Conservation (phyloP, 352 stramenopile genomes). For the Phytophthora lateralis region DNA sequence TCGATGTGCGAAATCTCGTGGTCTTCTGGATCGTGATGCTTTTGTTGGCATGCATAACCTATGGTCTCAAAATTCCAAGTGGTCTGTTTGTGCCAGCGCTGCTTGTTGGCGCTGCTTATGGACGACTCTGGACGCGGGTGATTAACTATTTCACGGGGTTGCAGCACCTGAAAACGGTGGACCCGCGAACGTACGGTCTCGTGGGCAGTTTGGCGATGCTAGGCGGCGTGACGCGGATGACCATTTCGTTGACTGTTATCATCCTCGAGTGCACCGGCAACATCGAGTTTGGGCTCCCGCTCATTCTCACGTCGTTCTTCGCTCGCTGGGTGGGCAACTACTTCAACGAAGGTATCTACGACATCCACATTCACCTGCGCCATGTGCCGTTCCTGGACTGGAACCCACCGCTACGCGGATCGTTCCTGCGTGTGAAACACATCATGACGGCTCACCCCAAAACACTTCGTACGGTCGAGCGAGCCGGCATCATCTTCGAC, state of each 20-base stretch:
- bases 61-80: slow-evolving; percentile 96
- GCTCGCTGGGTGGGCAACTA: slow-evolving; percentile 97
- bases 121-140: slow-evolving; percentile 86
- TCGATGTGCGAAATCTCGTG: slow-evolving; percentile 75
- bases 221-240: slow-evolving; percentile 97
- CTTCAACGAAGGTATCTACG: slow-evolving; percentile 99
- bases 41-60: slow-evolving; percentile 92
- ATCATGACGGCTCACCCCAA: slow-evolving; percentile 96
- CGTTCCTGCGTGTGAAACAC: slow-evolving; percentile 86
- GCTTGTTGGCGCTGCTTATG: slow-evolving; percentile 95
- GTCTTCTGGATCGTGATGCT: slow-evolving; percentile 80
- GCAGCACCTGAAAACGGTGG: slow-evolving; percentile 63
- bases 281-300: slow-evolving; percentile 97
- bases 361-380: slow-evolving; percentile 98
- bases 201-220: slow-evolving; percentile 96
- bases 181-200: slow-evolving; percentile 94
- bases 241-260: slow-evolving; percentile 98
- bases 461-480: slow-evolving; percentile 93
- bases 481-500: slow-evolving; percentile 93
- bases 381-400: slow-evolving; percentile 82
- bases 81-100: slow-evolving; percentile 97
- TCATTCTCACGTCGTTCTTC: slow-evolving; percentile 98
- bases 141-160: slow-evolving; percentile 81
- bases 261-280: slow-evolving; percentile 98
- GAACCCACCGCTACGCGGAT: slow-evolving; percentile 67